Evolutionary conservation across 1,139 yeast genomes (phyloP), one percentile per base, ranked within the genome.

Genomic region (Suhomyces choctaworum): DNA sequence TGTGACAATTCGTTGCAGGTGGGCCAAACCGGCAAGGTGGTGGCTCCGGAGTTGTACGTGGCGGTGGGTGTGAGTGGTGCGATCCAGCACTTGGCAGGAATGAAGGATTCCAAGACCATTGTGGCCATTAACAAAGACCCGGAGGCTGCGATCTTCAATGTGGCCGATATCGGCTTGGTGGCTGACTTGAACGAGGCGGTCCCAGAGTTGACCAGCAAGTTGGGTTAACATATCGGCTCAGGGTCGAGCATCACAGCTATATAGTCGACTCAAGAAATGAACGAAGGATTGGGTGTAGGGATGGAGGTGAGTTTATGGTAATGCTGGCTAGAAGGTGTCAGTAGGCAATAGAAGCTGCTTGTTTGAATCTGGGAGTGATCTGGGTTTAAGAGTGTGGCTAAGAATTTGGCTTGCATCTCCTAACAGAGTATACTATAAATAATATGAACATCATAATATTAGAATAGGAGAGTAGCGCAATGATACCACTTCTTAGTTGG

Each of bases 1-100:
- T 90, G 96, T 55, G 97, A 92, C 58, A 92, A 92, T 65, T 89
- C 97, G n/a, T 75, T 92, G 49, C 98, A 92, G 66, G 92, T 92
- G 42, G 98, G 98, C 36, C 98, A 92, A 67, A 92, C 98, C 9
- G 98, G 98, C 54, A 92, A 92, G 60, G 90, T 90, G 37, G 95
- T 92, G 32, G 97, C 98, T 3, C 98, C 98, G 12, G 96, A 90
- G 27, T 75, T 90, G 50, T 92, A 92, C 60, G 63, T 92, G 38
- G 97, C 97, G 4, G 81, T 90, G 28, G 98, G 98, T 46, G 79
- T 92, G 40, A 86, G 96, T 19, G 98, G 98, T 44, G 98, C 98
- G 27, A 92, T 92, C 52, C 98, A 92, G 65, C 97, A 92, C 65
- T 71, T 92, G 58, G 98, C 98, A 1, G 98, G 98, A 47, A 92